phyloP scores from a whole-genome alignment of 257 asterid genomes.

The Petunia axillaris region DNA sequence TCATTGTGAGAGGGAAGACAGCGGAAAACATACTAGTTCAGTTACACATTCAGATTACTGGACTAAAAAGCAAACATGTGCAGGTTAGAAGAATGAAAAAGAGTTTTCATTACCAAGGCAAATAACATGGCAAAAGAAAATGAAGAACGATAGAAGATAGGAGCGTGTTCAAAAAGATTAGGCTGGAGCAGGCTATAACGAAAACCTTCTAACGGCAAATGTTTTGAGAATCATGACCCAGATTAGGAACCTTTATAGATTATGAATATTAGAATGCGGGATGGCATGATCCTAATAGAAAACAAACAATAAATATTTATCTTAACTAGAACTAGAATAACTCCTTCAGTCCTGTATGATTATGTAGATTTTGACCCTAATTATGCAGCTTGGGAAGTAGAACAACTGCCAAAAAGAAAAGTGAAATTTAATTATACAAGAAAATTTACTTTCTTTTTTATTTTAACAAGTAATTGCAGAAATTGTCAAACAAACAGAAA shows the following conservation, averaged over 20 bases:
- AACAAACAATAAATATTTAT: background rate
- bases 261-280: background rate
- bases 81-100: background rate
- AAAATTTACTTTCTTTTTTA: background rate
- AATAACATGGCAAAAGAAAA: background rate
- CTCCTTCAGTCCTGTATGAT: background rate
- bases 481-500: background rate
- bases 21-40: constrained; percentile 17
- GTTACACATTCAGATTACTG: background rate
- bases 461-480: background rate
- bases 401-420: background rate
- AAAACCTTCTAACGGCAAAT: background rate
- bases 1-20: constrained; percentile 35
- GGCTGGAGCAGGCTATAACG: background rate
- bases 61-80: constrained; percentile 19
- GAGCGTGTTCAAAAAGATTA: background rate
- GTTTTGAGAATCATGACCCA: background rate
- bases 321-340: background rate
- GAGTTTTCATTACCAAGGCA: background rate
- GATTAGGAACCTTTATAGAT: background rate
- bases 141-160: background rate
- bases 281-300: background rate
- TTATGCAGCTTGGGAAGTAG: background rate
- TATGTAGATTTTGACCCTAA: background rate
- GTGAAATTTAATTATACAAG: background rate